Percentiles rank a stretch among this genome's conserved stretches.
Conservation (phyloP, 495 filamentous ascomycete species). For the Aspergillus sclerotiicarbonarius region DNA sequence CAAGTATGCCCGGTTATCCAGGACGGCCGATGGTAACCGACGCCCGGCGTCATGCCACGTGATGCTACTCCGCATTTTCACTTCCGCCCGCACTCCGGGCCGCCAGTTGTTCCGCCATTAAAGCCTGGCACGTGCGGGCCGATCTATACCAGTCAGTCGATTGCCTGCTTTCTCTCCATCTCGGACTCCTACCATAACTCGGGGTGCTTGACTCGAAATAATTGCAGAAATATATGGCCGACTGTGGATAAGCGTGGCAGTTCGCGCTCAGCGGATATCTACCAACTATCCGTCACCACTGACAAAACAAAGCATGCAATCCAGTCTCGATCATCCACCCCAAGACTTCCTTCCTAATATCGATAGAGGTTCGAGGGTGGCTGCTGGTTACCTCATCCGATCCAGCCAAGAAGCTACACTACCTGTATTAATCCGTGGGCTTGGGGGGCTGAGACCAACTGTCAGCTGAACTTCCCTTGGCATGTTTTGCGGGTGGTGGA, state of each 20-base stretch:
- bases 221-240: no score
- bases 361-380: background rate
- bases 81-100: conserved; percentile 2
- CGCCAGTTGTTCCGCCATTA: background rate
- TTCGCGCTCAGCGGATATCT: no score
- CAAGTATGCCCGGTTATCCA: background rate
- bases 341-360: background rate
- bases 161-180: background rate
- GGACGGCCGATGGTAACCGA: conserved; percentile 45
- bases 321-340: no score
- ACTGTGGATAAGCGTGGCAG: no score
- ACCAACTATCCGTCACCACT: no score
- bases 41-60: conserved; percentile 32
- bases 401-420: no score
- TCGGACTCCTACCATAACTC: no score
- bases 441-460: background rate
- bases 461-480: background rate
- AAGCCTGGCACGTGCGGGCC: background rate
- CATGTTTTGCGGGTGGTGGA: background rate
- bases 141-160: conserved; percentile 1
- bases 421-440: background rate
- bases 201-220: no score
- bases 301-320: no score
- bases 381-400: background rate
- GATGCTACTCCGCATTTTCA: conserved; percentile 28